Evolutionary conservation across 2,329 filamentous ascomycete species (phyloP).

Genomic region (Cyphellophora attinorum): DNA sequence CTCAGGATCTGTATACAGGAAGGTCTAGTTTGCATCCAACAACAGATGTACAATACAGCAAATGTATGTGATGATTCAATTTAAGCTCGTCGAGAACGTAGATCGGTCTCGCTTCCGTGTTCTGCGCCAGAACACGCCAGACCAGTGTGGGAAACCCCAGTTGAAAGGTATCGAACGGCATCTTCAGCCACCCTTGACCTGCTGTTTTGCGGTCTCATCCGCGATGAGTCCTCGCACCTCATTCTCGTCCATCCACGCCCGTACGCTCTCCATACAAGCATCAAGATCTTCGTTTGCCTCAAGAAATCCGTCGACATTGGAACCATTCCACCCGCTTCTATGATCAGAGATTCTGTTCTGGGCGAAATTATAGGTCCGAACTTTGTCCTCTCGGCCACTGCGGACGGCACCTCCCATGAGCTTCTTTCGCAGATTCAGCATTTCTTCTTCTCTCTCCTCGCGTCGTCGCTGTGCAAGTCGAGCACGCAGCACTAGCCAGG

Average conservation of each 20-base stretch:
- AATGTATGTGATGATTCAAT: too few relatives aligned
- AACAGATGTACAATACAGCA: too few relatives aligned
- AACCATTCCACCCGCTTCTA: slow-evolving; percentile 66
- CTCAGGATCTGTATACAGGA: too few relatives aligned
- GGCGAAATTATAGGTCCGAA: slow-evolving; percentile 78
- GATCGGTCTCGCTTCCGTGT: too few relatives aligned
- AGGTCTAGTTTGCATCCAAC: too few relatives aligned
- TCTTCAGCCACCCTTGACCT: too few relatives aligned
- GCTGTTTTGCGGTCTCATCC: slow-evolving; percentile 52
- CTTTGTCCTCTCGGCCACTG: slow-evolving; percentile 86
- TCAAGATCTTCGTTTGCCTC: slow-evolving; percentile 64
- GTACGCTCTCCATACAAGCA: slow-evolving; percentile 67
- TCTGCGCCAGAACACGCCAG: too few relatives aligned
- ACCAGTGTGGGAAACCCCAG: too few relatives aligned
- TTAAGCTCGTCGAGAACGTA: too few relatives aligned
- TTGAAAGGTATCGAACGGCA: too few relatives aligned
- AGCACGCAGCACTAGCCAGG: slow-evolving; percentile 76
- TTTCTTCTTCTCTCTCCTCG: slow-evolving; percentile 75
- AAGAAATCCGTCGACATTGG: slow-evolving; percentile 73
- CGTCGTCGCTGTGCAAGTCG: slow-evolving; percentile 70
- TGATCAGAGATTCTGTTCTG: slow-evolving; percentile 84
- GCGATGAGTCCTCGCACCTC: slow-evolving; percentile 64
- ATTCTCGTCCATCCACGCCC: slow-evolving; percentile 62
- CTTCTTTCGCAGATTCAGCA: slow-evolving; percentile 62
- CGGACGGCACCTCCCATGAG: slow-evolving; percentile 66